Evolutionary conservation across 2,329 filamentous ascomycete species (phyloP), one percentile per base, ranked within the genome.

Genomic region (Phialophora verrucosa): DNA sequence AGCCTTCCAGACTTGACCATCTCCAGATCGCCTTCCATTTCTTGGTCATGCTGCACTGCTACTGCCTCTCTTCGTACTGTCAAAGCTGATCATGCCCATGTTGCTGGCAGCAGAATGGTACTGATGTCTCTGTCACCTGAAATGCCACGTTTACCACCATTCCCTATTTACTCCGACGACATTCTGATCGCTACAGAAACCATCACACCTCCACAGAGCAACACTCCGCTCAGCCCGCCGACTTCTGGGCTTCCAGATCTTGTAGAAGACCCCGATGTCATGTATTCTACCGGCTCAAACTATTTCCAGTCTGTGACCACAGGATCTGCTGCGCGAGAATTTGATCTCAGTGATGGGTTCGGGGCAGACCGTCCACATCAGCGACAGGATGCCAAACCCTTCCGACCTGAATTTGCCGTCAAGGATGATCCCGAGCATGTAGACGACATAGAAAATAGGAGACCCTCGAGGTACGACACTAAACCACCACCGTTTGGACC

Each of bases 401-500:
- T 14, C 8, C 35, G 29, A 17, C 23, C 58, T 31, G n/a, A 25
- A 23, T 38, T 29, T 31, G 49, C 31, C 29, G 4, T n/a, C n/a
- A 51, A 5, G 31, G 49, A 53, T 27, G 59, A 53, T 2, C 29
- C 20, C 8, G 47, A 23, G 25, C n/a, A 59, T 10, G 57, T 47
- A 1, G 17, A 50, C 20, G 42, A 49, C 11, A n/a, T 31, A 6
- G 59, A 27, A n/a, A 61, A 53, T 20, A 44, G 47, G 20, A 50
- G 32, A 42, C 7, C 47, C 6, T 61, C 59, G 7, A 61, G 51
- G 17, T 53, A 61, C 29, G 25, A 61, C 23, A 47, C 51, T 29
- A 61, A 53, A 42, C 59, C 59, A 29, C 59, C 59, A 17, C 25
- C 44, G 44, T n/a, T n/a, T 20, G 38, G 14, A n/a, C 38, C 38